Evolutionary conservation across 2,329 filamentous ascomycete species (phyloP).

Genomic region (Zasmidium angulare): DNA sequence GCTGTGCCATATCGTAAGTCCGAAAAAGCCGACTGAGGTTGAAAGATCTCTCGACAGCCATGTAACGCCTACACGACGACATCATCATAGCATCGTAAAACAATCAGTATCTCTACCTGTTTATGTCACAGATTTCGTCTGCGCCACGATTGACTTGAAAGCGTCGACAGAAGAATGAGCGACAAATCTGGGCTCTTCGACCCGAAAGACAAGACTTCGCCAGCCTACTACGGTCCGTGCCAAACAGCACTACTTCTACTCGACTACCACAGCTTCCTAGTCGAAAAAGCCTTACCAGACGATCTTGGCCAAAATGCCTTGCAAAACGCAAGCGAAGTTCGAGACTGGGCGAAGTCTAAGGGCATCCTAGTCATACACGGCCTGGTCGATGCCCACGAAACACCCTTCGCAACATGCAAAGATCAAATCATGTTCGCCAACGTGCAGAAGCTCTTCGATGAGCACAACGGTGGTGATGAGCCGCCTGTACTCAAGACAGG

Average conservation of each 20-base stretch:
- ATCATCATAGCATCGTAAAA: too few relatives aligned
- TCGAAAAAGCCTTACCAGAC: background rate
- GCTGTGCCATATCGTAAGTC: background rate
- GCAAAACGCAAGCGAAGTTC: constrained; percentile 4
- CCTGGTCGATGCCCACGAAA: constrained; percentile 10
- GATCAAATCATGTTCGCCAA: background rate
- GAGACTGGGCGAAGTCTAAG: constrained; percentile 17
- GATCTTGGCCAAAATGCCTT: background rate
- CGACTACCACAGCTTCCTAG: constrained; percentile 18
- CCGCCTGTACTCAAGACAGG: background rate
- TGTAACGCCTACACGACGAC: too few relatives aligned
- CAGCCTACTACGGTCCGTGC: constrained; percentile 9
- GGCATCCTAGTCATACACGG: constrained; percentile 17
- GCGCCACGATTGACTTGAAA: too few relatives aligned
- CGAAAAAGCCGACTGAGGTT: background rate
- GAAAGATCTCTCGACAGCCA: too few relatives aligned
- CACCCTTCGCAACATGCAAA: background rate
- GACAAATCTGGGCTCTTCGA: background rate
- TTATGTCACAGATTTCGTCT: too few relatives aligned
- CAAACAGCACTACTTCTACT: constrained; percentile 20
- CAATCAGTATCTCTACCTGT: too few relatives aligned
- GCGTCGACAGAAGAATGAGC: too few relatives aligned
- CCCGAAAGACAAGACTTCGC: constrained; percentile 12
- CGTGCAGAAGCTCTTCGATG: background rate
- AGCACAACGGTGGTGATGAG: background rate